Conservation (phyloP, 495 filamentous ascomycete species). For the Penicillium canescens region DNA sequence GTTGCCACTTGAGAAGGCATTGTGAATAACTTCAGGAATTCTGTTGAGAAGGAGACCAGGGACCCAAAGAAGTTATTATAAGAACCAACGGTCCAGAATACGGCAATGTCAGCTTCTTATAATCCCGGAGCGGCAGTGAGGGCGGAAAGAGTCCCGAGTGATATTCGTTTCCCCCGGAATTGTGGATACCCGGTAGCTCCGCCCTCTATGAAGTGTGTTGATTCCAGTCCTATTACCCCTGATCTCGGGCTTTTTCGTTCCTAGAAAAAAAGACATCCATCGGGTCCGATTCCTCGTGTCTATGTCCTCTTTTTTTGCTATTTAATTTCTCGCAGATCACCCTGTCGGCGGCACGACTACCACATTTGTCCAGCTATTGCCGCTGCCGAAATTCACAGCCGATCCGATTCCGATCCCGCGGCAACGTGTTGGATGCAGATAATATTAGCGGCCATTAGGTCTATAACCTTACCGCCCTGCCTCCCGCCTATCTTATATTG, state of each 20-base stretch:
- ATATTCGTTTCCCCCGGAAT: conserved; percentile 17
- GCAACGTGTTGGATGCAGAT: background rate
- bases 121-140: conserved; percentile 19
- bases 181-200: conserved; percentile 12
- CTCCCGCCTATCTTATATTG: no score
- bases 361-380: background rate
- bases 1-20: conserved; percentile 50
- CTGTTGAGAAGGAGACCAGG: background rate
- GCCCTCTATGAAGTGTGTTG: background rate
- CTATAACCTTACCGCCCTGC: no score
- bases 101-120: conserved; percentile 20
- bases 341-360: background rate
- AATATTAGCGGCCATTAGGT: no score
- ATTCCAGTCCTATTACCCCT: background rate
- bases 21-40: conserved; percentile 4
- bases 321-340: background rate
- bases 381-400: conserved; percentile 11
- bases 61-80: background rate
- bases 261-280: background rate
- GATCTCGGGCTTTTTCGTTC: background rate
- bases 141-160: conserved; percentile 6
- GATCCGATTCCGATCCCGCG: conserved; percentile 9
- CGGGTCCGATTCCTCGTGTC: background rate
- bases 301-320: background rate
- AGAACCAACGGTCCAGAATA: background rate